Percentiles rank a stretch among this genome's conserved stretches.
These are phyloP conservation scores for Neonectria magnoliae DNA, from an alignment of 2,329 filamentous ascomycete genomes.

Conservation along the genomic window DNA sequence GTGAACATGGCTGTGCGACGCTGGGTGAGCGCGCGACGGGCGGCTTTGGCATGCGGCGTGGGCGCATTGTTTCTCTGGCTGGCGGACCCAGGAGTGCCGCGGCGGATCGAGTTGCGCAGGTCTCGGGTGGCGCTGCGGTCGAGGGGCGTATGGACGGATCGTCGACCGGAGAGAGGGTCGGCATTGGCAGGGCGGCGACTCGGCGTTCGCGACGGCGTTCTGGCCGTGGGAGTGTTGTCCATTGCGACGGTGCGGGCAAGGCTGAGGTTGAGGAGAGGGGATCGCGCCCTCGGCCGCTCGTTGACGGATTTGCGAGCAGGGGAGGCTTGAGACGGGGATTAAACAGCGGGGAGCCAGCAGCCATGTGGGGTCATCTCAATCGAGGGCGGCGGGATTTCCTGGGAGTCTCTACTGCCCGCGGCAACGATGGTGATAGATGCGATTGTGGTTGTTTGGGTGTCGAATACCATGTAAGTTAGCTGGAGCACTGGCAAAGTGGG, in stretches of 20 bases:
- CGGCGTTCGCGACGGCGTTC: constrained; percentile 43
- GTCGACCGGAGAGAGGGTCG: constrained; percentile 53
- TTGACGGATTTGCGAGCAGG: neutral
- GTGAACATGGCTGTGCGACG: constrained; percentile 69
- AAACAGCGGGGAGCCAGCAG: neutral
- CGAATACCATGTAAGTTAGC: constrained; percentile 11
- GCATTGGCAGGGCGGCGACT: constrained; percentile 42
- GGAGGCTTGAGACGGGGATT: neutral
- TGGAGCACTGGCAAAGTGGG: constrained; percentile 11
- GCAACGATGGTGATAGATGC: neutral
- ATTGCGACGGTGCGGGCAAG: constrained; percentile 25
- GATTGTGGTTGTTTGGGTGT: neutral
- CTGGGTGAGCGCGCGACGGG: constrained; percentile 66
- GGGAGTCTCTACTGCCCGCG: neutral
- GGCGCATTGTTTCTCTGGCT: constrained; percentile 55
- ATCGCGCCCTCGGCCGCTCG: constrained; percentile 10
- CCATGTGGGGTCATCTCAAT: neutral
- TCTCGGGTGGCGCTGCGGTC: constrained; percentile 49
- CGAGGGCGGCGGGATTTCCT: neutral
- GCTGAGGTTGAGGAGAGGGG: constrained; percentile 23
- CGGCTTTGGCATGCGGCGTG: constrained; percentile 71
- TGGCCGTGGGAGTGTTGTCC: constrained; percentile 23
- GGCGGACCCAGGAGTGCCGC: constrained; percentile 58
- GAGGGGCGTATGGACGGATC: constrained; percentile 56
- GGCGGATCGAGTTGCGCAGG: constrained; percentile 51